Evolutionary conservation across 2,329 filamentous ascomycete species (phyloP).

Genomic region (Emmonsiellopsis sp.): DNA sequence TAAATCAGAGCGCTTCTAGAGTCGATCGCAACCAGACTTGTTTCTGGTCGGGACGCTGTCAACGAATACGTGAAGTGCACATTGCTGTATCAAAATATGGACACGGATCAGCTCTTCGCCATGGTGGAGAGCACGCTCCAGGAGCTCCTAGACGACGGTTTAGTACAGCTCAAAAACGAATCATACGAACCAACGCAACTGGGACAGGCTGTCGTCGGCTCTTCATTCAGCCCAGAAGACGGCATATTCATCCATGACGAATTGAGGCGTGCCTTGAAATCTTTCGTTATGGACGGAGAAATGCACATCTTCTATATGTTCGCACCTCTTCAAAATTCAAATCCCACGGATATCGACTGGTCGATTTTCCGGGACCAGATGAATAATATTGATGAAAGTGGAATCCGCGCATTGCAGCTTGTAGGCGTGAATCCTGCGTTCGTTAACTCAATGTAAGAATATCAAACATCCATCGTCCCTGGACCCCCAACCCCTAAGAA

Average conservation of each 20-base stretch:
- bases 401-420: conserved; percentile 56
- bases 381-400: conserved; percentile 61
- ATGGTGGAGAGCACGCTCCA: conserved; percentile 51
- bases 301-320: conserved; percentile 73
- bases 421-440: conserved; percentile 59
- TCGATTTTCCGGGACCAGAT: conserved; percentile 62
- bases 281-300: conserved; percentile 72
- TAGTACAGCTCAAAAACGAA: conserved; percentile 44
- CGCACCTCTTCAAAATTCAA: conserved; percentile 54
- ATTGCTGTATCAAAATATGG: conserved; percentile 51
- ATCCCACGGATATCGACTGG: conserved; percentile 54
- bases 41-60: conserved; percentile 54
- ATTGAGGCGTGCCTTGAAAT: conserved; percentile 54
- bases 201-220: conserved; percentile 62
- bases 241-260: conserved; percentile 65
- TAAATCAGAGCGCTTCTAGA: conserved; percentile 58
- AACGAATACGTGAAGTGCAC: conserved; percentile 61
- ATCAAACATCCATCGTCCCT: conserved; percentile 4
- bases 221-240: conserved; percentile 63
- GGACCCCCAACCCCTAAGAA: not conserved
- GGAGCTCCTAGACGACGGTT: conserved; percentile 46
- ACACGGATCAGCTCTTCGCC: conserved; percentile 39
- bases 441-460: conserved; percentile 54
- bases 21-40: conserved; percentile 57
- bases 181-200: conserved; percentile 54